phyloP scores from a whole-genome alignment of 257 asterid genomes.

The Penstemon davidsonii region DNA sequence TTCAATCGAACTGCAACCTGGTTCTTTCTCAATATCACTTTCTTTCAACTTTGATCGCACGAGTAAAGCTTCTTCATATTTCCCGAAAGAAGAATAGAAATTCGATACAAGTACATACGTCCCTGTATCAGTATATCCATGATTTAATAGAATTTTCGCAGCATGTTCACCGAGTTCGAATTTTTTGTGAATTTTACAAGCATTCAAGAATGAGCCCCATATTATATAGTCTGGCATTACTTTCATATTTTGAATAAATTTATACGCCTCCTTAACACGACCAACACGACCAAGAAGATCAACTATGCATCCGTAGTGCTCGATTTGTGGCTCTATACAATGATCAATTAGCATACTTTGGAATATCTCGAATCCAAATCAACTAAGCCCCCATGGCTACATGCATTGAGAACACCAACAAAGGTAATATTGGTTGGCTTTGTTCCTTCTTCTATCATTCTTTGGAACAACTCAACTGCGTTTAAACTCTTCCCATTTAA shows the following conservation, averaged over 20 bases:
- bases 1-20: conserved; percentile 56
- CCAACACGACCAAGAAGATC: conserved; percentile 67
- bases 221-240: conserved; percentile 42
- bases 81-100: conserved; percentile 43
- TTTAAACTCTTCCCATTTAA: conserved; percentile 50
- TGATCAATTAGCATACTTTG: conserved; percentile 36
- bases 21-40: conserved; percentile 46
- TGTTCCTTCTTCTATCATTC: conserved; percentile 41
- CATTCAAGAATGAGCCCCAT: conserved; percentile 52
- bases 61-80: conserved; percentile 45
- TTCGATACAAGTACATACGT: conserved; percentile 40
- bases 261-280: conserved; percentile 48
- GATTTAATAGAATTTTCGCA: conserved; percentile 32
- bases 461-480: conserved; percentile 41
- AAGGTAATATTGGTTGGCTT: conserved; percentile 48
- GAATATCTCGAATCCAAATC: conserved; percentile 44
- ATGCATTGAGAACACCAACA: conserved; percentile 51
- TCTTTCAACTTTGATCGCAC: conserved; percentile 43
- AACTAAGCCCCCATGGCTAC: conserved; percentile 55
- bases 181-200: conserved; percentile 50
- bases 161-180: conserved; percentile 43
- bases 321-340: conserved; percentile 41
- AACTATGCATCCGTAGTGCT: conserved; percentile 61
- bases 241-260: conserved; percentile 34
- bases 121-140: conserved; percentile 37